Conservation (phyloP, 2,329 filamentous ascomycete species). For the Botrytis galanthina region DNA sequence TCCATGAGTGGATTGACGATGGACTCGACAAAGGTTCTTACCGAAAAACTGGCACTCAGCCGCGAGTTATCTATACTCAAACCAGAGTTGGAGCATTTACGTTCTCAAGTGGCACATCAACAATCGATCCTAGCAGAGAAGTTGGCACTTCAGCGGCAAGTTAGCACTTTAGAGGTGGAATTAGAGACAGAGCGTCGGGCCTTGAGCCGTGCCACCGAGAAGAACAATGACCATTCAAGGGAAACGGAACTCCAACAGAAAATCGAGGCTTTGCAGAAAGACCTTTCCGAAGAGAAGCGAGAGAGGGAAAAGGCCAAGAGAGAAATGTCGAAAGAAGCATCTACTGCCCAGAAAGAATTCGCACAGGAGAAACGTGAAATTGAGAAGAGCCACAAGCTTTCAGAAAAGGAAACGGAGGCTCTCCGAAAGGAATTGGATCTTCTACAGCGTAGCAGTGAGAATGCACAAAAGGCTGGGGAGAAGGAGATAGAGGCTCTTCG, state of each 20-base stretch:
- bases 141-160: conserved; percentile 72
- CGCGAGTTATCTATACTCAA: conserved; percentile 58
- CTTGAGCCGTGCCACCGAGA: conserved; percentile 53
- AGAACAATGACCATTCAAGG: conserved; percentile 44
- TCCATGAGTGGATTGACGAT: conserved; percentile 64
- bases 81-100: conserved; percentile 61
- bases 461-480: conserved; percentile 40
- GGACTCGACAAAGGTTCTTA: conserved; percentile 68
- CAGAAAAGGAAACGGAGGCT: conserved; percentile 35
- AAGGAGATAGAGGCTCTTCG: conserved; percentile 38
- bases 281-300: conserved; percentile 38
- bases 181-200: conserved; percentile 79
- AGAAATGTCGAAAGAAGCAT: conserved; percentile 41
- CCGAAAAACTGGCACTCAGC: conserved; percentile 60
- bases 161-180: conserved; percentile 75
- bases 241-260: conserved; percentile 43
- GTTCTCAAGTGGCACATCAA: conserved; percentile 56
- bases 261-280: conserved; percentile 41
- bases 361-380: conserved; percentile 37
- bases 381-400: conserved; percentile 28
- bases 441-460: conserved; percentile 43
- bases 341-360: conserved; percentile 41
- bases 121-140: conserved; percentile 75
- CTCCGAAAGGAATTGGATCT: conserved; percentile 37
- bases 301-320: conserved; percentile 33